Evolutionary conservation across 2,329 filamentous ascomycete species (phyloP).

Genomic region (Cladosporium cucumerinum): DNA sequence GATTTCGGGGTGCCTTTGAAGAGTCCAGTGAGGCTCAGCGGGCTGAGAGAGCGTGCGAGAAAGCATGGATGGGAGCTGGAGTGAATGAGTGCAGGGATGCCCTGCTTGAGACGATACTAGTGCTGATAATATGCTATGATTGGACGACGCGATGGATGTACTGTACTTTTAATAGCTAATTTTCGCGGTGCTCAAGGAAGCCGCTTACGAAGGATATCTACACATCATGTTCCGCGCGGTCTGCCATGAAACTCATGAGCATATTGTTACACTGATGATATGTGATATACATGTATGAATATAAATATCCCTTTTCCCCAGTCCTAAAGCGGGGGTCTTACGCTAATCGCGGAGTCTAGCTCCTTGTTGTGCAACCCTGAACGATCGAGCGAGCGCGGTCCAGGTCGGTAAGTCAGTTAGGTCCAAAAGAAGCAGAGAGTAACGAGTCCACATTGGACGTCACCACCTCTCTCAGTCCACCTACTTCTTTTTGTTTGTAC

Average conservation of each 20-base stretch:
- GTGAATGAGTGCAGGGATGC: constrained; percentile 1
- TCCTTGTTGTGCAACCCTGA: neutral
- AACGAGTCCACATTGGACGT: neutral
- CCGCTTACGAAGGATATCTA: neutral
- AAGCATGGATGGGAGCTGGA: constrained; percentile 17
- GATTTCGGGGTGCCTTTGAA: constrained; percentile 53
- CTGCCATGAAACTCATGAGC: neutral
- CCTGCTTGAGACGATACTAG: neutral
- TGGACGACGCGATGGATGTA: constrained; percentile 6
- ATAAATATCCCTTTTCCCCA: neutral
- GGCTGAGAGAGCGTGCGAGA: constrained; percentile 19
- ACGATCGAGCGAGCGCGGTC: neutral
- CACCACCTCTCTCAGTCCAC: neutral
- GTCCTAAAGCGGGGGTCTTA: neutral
- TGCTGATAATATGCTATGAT: neutral
- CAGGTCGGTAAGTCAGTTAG: neutral
- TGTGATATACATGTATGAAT: neutral
- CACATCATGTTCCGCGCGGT: neutral
- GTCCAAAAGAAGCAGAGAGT: neutral
- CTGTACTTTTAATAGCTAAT: constrained; percentile 4
- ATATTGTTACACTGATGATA: neutral
- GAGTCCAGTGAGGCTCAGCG: constrained; percentile 29
- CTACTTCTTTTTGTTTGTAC: neutral
- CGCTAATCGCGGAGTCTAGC: neutral
- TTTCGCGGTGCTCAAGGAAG: neutral